Evolutionary conservation across 352 stramenopile genomes (phyloP).

Genomic region (Globisporangium irregulare): DNA sequence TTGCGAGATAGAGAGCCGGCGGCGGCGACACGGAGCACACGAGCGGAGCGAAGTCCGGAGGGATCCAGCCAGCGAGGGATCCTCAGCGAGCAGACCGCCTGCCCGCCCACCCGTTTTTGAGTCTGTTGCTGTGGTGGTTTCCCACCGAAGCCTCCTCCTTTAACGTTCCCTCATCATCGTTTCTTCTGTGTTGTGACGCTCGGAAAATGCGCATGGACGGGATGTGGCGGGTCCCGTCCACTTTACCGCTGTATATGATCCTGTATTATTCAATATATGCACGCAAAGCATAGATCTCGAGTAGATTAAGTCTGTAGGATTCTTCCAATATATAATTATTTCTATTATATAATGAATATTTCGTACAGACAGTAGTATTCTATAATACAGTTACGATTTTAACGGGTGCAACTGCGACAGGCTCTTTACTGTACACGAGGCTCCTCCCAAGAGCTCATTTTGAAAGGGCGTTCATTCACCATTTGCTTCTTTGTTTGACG

Average conservation of each 20-base stretch:
- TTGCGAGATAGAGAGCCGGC: not conserved
- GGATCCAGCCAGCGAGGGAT: not conserved
- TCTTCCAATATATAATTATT: not conserved
- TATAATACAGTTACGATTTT: not conserved
- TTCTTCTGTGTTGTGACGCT: not conserved
- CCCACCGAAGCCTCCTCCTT: not conserved
- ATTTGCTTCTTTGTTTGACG: not conserved
- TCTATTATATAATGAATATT: not conserved
- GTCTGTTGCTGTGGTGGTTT: not conserved
- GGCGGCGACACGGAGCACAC: not conserved
- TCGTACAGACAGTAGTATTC: not conserved
- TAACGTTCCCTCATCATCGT: not conserved
- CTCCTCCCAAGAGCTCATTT: not conserved
- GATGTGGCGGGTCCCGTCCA: not conserved
- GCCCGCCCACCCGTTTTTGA: not conserved
- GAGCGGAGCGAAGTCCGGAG: not conserved
- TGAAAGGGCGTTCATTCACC: not conserved
- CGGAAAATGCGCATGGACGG: not conserved
- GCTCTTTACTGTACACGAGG: not conserved
- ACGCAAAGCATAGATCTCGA: not conserved
- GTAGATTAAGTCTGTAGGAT: not conserved
- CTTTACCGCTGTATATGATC: not conserved
- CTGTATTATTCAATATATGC: not conserved
- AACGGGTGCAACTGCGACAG: conserved; percentile 2
- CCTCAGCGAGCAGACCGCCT: not conserved